Evolutionary conservation across 108 stramenopile species (phyloP).

Genomic region (Discostella stelligeroides): DNA sequence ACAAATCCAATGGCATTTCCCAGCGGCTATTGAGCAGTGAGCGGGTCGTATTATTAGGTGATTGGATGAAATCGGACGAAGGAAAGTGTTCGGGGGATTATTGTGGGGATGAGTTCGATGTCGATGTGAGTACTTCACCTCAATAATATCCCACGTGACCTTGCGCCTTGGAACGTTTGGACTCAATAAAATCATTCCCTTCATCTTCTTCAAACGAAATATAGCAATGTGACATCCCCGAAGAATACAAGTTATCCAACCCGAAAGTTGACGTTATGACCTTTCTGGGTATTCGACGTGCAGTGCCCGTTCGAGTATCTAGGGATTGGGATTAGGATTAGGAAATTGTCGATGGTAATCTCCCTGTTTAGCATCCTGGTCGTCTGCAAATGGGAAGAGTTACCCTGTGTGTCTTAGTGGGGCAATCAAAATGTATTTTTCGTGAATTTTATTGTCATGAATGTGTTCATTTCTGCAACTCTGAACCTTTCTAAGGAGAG

Average conservation of each 20-base stretch:
- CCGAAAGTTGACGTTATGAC: constrained; percentile 50
- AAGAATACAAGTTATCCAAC: constrained; percentile 32
- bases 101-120: constrained; percentile 45
- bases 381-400: too few relatives aligned
- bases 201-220: not conserved
- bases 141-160: not conserved
- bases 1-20: not conserved
- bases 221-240: constrained; percentile 50
- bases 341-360: too few relatives aligned
- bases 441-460: too few relatives aligned
- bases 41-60: constrained; percentile 11
- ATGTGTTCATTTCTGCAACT: too few relatives aligned
- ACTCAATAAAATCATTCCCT: not conserved
- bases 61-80: constrained; percentile 24
- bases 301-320: constrained; percentile 32
- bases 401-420: too few relatives aligned
- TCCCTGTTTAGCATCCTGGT: too few relatives aligned
- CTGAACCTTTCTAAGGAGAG: too few relatives aligned
- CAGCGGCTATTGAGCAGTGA: not conserved
- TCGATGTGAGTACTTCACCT: constrained; percentile 10
- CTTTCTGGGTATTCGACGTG: constrained; percentile 46
- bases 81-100: constrained; percentile 30
- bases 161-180: not conserved
- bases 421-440: too few relatives aligned
- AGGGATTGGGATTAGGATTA: constrained; percentile 45